Conservation (phyloP, 2,329 filamentous ascomycete species). For the Alternaria longipes region DNA sequence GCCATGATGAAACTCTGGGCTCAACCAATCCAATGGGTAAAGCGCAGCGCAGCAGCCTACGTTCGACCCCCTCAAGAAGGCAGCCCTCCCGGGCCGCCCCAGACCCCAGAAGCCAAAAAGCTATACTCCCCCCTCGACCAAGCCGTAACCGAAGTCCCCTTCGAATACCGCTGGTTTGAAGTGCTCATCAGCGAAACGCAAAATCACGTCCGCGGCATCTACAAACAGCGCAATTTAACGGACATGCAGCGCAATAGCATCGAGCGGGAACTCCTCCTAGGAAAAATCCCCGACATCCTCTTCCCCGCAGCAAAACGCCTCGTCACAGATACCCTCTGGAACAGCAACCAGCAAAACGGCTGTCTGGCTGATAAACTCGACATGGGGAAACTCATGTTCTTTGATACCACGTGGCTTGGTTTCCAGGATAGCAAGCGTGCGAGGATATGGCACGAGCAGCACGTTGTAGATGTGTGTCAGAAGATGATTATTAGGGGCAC, state of each 20-base stretch:
- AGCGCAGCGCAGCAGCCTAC: conserved; percentile 36
- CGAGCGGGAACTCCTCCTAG: conserved; percentile 64
- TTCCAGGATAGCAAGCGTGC: conserved; percentile 67
- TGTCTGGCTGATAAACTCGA: conserved; percentile 69
- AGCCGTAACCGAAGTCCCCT: conserved; percentile 50
- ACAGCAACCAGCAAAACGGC: conserved; percentile 44
- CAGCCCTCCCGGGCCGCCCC: conserved; percentile 50
- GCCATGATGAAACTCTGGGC: conserved; percentile 51
- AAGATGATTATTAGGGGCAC: conserved; percentile 56
- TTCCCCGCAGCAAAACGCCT: conserved; percentile 59
- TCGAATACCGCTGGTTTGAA: conserved; percentile 58
- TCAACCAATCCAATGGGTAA: conserved; percentile 44
- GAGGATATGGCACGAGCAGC: conserved; percentile 67
- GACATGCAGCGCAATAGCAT: conserved; percentile 57
- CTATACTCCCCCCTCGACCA: conserved; percentile 51
- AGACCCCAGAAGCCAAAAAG: conserved; percentile 56
- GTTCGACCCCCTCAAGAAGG: conserved; percentile 46
- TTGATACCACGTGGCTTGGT: conserved; percentile 74
- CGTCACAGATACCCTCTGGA: conserved; percentile 52
- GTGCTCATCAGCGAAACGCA: conserved; percentile 67
- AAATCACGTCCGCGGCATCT: conserved; percentile 69
- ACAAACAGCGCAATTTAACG: conserved; percentile 56
- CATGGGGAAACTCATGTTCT: conserved; percentile 74
- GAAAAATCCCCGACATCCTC: conserved; percentile 61
- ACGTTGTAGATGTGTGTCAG: conserved; percentile 67